Percentiles rank a stretch among this genome's conserved stretches.
These are phyloP conservation scores for Fusarium caatingaense DNA, from an alignment of 2,329 filamentous ascomycete genomes.

Conservation along the genomic window DNA sequence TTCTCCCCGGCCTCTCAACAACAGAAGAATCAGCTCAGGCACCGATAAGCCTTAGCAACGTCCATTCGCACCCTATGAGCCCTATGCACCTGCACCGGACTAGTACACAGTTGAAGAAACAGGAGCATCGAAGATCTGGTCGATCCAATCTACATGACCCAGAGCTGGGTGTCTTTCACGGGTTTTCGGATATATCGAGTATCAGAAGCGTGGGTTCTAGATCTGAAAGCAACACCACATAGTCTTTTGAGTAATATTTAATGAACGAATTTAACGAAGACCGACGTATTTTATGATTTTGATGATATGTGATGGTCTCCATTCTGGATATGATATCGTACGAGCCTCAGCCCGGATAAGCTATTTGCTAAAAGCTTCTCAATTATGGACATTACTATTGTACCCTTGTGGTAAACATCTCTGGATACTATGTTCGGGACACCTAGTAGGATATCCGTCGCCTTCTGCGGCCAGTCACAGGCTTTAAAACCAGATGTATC, in stretches of 20 bases:
- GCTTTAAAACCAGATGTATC: too few relatives aligned
- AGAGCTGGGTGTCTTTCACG: slow-evolving; percentile 11
- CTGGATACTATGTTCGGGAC: too few relatives aligned
- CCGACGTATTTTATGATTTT: background rate
- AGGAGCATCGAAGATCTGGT: slow-evolving; percentile 9
- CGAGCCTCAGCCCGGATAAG: background rate
- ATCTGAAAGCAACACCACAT: background rate
- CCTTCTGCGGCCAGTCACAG: too few relatives aligned
- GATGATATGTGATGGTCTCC: background rate
- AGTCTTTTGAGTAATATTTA: background rate
- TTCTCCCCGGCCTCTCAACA: background rate
- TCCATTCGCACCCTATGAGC: background rate
- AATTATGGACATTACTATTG: too few relatives aligned
- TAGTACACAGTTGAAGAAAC: background rate
- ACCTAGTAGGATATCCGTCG: too few relatives aligned
- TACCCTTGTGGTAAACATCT: too few relatives aligned
- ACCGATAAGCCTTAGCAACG: background rate
- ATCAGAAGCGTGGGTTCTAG: slow-evolving; percentile 6
- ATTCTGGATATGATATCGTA: background rate
- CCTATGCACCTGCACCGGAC: background rate
- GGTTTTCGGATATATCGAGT: slow-evolving; percentile 19
- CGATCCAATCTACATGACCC: background rate
- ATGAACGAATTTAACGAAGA: background rate
- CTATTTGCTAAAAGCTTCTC: background rate
- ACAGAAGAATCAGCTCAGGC: background rate